A percentile compares a stretch with the other conserved stretches of the same genome.
Conservation (phyloP, 2,329 filamentous ascomycete species). For the Pseudogymnoascus pannorum region DNA sequence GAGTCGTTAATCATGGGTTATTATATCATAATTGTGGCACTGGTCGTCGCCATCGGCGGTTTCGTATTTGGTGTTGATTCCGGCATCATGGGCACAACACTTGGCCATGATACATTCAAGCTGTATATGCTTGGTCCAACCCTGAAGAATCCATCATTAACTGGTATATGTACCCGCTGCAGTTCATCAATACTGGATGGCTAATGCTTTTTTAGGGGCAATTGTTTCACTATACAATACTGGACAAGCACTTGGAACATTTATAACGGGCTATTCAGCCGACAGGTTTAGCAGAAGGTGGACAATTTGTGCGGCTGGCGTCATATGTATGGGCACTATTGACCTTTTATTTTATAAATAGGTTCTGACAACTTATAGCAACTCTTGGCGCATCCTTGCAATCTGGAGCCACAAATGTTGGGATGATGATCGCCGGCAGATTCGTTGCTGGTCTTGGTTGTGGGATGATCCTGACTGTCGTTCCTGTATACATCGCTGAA, state of each 20-base stretch:
- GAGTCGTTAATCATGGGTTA: constrained; percentile 13
- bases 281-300: constrained; percentile 31
- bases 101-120: constrained; percentile 29
- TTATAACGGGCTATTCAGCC: constrained; percentile 28
- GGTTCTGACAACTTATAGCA: constrained; percentile 1
- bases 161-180: constrained; percentile 10
- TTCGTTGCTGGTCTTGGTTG: constrained; percentile 2
- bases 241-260: constrained; percentile 27
- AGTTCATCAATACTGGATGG: not conserved
- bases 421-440: constrained; percentile 4
- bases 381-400: constrained; percentile 8
- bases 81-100: constrained; percentile 29
- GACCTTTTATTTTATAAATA: constrained; percentile 2
- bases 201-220: constrained; percentile 16
- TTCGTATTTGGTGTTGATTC: constrained; percentile 21
- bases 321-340: constrained; percentile 18
- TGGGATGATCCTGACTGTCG: constrained; percentile 8
- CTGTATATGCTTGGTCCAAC: constrained; percentile 27
- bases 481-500: constrained; percentile 23
- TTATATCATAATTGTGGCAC: constrained; percentile 19
- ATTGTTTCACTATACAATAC: constrained; percentile 31
- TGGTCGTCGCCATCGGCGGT: constrained; percentile 21
- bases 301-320: constrained; percentile 27
- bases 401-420: not conserved
- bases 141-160: constrained; percentile 22